Evolutionary conservation across 2,329 filamentous ascomycete species (phyloP).

Genomic region (Fusarium sp.): DNA sequence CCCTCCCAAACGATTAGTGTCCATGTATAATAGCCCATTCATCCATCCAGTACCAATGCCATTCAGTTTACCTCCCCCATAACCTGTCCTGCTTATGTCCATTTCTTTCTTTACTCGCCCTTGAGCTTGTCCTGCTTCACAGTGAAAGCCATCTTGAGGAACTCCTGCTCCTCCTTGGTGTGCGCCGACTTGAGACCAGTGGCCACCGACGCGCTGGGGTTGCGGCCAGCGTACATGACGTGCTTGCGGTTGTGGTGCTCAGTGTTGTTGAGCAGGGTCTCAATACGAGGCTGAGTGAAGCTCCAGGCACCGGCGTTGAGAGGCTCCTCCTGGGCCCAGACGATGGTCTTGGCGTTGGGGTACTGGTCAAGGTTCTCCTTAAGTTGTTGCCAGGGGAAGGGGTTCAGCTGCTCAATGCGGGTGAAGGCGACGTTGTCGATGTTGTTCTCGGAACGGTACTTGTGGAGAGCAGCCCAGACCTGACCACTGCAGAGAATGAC

Average conservation of each 20-base stretch:
- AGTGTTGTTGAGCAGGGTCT: conserved; percentile 94
- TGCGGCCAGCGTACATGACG: conserved; percentile 96
- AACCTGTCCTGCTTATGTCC: conserved; percentile 1
- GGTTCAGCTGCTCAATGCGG: conserved; percentile 96
- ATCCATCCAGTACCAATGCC: conserved; percentile 16
- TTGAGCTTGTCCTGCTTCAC: conserved; percentile 78
- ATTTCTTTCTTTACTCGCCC: conserved; percentile 63
- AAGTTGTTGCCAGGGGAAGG: conserved; percentile 98
- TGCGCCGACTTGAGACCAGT: conserved; percentile 91
- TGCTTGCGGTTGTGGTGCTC: conserved; percentile 93
- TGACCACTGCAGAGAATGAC: conserved; percentile 96
- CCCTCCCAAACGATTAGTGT: conserved; percentile 40
- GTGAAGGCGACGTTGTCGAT: conserved; percentile 94
- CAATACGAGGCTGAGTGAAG: conserved; percentile 96
- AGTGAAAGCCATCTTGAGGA: conserved; percentile 75
- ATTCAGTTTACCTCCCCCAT: conserved; percentile 21
- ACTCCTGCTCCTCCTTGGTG: conserved; percentile 90
- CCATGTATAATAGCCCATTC: conserved; percentile 20
- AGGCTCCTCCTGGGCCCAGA: conserved; percentile 98
- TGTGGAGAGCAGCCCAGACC: conserved; percentile 90
- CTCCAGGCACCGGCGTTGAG: conserved; percentile 97
- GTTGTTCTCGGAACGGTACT: conserved; percentile 88
- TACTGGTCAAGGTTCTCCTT: conserved; percentile 97
- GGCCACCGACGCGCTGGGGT: conserved; percentile 92
- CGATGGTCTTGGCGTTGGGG: conserved; percentile 96